phyloP scores from a whole-genome alignment of 257 asterid genomes.

The Catharanthus roseus region DNA sequence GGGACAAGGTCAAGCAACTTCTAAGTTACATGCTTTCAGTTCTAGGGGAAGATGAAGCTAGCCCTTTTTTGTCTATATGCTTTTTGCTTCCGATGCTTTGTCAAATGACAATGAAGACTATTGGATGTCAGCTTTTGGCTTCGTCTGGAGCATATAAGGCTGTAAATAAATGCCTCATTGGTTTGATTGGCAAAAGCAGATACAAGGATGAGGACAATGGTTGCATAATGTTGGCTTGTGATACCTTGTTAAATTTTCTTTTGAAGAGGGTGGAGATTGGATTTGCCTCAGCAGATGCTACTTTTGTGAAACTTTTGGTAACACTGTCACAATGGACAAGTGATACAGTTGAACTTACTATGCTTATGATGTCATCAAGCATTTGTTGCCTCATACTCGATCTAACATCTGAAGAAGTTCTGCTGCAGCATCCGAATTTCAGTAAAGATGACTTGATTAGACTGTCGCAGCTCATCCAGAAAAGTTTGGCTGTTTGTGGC shows the following conservation, averaged over 20 bases:
- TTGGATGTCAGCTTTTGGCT: constrained; percentile 58
- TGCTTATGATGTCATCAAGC: constrained; percentile 74
- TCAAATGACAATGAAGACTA: constrained; percentile 65
- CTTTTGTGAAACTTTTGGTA: constrained; percentile 53
- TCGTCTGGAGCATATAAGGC: constrained; percentile 56
- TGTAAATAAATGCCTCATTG: constrained; percentile 53
- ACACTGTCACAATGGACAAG: constrained; percentile 62
- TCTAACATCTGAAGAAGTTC: constrained; percentile 70
- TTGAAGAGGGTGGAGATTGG: constrained; percentile 35
- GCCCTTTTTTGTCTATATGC: constrained; percentile 54
- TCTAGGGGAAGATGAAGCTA: constrained; percentile 64
- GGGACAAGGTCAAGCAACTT: constrained; percentile 63
- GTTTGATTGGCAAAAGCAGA: constrained; percentile 41
- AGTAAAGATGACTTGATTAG: constrained; percentile 31
- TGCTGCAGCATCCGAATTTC: constrained; percentile 48
- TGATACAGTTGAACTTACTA: constrained; percentile 31
- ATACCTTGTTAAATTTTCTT: constrained; percentile 66
- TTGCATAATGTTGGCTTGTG: constrained; percentile 71
- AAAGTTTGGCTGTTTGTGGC: constrained; percentile 42
- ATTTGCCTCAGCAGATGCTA: constrained; percentile 32
- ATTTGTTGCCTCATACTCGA: constrained; percentile 67
- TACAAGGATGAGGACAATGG: constrained; percentile 33
- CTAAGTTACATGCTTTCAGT: constrained; percentile 71
- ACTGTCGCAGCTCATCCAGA: constrained; percentile 49
- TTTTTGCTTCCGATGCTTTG: constrained; percentile 91